Evolutionary conservation across 306 rosid species (phyloP).

Genomic region (Castanea crenata): DNA sequence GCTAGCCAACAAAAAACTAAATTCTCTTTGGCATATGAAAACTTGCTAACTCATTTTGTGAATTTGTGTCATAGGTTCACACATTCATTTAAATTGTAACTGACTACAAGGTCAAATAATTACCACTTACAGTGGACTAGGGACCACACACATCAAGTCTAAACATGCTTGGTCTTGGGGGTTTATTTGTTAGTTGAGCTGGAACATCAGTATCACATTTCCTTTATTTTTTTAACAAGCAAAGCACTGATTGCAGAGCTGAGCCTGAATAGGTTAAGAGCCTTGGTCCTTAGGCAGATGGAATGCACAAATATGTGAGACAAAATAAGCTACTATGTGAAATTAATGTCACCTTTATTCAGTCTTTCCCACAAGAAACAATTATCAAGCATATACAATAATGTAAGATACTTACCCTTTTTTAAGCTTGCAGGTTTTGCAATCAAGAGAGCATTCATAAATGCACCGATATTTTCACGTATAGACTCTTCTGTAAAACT

Average conservation of each 20-base stretch:
- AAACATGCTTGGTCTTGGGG: background rate
- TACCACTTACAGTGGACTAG: background rate
- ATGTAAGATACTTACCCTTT: conserved; percentile 65
- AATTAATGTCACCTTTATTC: background rate
- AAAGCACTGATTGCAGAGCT: background rate
- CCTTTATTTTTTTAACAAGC: background rate
- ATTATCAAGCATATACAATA: background rate
- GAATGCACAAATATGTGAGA: background rate
- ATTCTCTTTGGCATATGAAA: background rate
- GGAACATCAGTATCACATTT: background rate
- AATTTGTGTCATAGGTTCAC: background rate
- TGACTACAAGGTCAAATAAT: background rate
- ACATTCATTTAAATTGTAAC: background rate
- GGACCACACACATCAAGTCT: background rate
- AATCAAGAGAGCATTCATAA: conserved; percentile 77
- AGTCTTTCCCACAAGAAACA: background rate
- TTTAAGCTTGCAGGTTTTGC: conserved; percentile 92
- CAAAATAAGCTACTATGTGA: background rate
- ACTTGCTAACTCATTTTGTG: background rate
- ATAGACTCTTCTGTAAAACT: conserved; percentile 70
- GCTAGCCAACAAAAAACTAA: background rate
- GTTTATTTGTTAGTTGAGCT: background rate
- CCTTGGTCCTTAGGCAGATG: background rate
- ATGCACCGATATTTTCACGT: conserved; percentile 93
- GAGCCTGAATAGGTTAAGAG: background rate